Base-by-base conservation (phyloP, 192 early-diverging fungal genomes). In the Linnemannia elongata region DNA sequence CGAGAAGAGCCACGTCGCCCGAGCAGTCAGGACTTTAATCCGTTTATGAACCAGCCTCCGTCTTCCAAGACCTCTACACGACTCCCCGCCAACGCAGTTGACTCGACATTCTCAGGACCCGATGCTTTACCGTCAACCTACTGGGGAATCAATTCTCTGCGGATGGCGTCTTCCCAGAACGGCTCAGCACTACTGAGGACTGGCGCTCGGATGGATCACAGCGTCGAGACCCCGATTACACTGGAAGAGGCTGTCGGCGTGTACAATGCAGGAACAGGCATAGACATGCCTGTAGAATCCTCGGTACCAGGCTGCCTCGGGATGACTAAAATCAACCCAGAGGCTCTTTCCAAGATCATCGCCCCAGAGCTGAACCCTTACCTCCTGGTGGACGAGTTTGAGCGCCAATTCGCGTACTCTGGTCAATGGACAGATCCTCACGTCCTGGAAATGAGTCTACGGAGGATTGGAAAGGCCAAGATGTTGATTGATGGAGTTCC, bases 121-220 rank as follows among this genome's bases (percentile, higher is more conserved):
- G 42, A 42, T 27, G 7, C 72, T 7, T 36, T 13, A 12, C 20
- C 76, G 5, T 35, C 49, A 13, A 47, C 44, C 39, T 74, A 76
- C 55, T 80, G 78, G 78, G 42, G 78, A 4, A 57, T 80, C 69
- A 74, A 76, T 38, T 72, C 83, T 27, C 69, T 85, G 8, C 78
- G 74, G 2, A 35, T 74, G 30, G 54, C 22, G 18, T 13, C 60
- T 33, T 66, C 74, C 5, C 63, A 55, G 36, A 42, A 30, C 52
- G 72, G 83, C 1, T 24, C n/a, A 1, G 70, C 73, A 6, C 8
- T 80, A 1, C 52, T 80, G 57, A 75, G 83, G 4, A 35, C 45
- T 6, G 70, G 39, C 15, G 33, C 39, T 47, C 66, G 73, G 3
- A 22, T 42, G 17, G 36, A 52, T 20, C 69, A 27, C 30, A 69